A percentile compares a stretch with the other conserved stretches of the same genome.
phyloP scores from a whole-genome alignment of 2,329 filamentous ascomycete species.

The Hypoxylon sp. region DNA sequence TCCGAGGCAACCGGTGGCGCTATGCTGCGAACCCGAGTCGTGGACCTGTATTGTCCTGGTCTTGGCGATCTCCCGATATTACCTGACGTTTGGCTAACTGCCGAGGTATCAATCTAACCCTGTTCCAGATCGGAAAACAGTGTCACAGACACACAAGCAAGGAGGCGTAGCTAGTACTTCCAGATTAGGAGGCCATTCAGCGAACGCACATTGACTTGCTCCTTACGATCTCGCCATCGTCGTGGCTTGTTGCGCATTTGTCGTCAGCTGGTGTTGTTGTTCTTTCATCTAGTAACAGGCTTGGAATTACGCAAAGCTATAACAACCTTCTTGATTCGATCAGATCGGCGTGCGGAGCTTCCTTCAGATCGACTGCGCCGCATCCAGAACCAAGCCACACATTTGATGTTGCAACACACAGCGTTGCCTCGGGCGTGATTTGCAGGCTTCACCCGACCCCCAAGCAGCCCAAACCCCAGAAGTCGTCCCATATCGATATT shows the following conservation, averaged over 20 bases:
- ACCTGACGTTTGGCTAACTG: slow-evolving; percentile 2
- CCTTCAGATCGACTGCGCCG: slow-evolving; percentile 15
- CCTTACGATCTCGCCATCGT: slow-evolving; percentile 27
- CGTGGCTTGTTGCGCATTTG: slow-evolving; percentile 27
- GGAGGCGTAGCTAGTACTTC: slow-evolving; percentile 22
- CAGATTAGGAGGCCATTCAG: background rate
- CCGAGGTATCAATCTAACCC: slow-evolving; percentile 11
- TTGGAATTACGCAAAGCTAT: background rate
- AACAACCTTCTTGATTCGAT: slow-evolving; percentile 17
- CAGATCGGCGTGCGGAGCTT: background rate
- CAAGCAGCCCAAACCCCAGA: background rate
- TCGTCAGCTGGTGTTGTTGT: slow-evolving; percentile 1
- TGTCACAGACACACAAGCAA: slow-evolving; percentile 27
- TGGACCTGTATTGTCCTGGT: slow-evolving; percentile 4
- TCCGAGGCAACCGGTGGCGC: slow-evolving; percentile 30
- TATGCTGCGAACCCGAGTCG: slow-evolving; percentile 12
- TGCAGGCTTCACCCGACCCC: slow-evolving; percentile 4
- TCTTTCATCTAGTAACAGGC: slow-evolving; percentile 1
- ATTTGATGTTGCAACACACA: slow-evolving; percentile 1
- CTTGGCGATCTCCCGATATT: slow-evolving; percentile 37
- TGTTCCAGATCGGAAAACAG: slow-evolving; percentile 16
- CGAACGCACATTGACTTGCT: background rate
- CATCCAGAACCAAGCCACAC: slow-evolving; percentile 26
- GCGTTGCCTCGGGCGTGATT: slow-evolving; percentile 5
- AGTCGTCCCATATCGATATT: slow-evolving; percentile 2